Percentiles rank a stretch among this genome's conserved stretches.
Evolutionary conservation across 2,329 filamentous ascomycete species (phyloP).

Genomic region (Nemania abortiva): DNA sequence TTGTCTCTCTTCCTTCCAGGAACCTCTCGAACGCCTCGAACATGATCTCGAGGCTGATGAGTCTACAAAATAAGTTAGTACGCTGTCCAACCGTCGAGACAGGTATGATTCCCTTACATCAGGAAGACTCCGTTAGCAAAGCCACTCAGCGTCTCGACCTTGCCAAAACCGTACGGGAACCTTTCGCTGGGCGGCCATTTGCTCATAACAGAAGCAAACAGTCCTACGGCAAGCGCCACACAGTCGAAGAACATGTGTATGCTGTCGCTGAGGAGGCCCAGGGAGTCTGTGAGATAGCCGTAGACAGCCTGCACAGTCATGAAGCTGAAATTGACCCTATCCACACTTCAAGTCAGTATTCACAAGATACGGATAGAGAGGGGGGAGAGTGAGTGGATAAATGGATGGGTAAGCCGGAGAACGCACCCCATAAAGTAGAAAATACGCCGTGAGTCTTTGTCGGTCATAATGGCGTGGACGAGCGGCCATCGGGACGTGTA

Average conservation of each 20-base stretch:
- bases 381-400: no score
- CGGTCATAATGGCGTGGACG: constrained; percentile 84
- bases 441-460: constrained; percentile 93
- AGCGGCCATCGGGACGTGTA: constrained; percentile 79
- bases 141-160: constrained; percentile 94
- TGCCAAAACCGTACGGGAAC: constrained; percentile 96
- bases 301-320: constrained; percentile 70
- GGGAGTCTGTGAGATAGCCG: constrained; percentile 79
- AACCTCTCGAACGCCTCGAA: constrained; percentile 93
- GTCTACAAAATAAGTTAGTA: constrained; percentile 60
- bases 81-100: neutral
- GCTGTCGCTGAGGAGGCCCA: constrained; percentile 42
- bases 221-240: constrained; percentile 87
- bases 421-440: constrained; percentile 92
- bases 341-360: constrained; percentile 27
- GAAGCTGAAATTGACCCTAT: constrained; percentile 90
- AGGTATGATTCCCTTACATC: constrained; percentile 68
- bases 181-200: constrained; percentile 93
- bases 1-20: constrained; percentile 84
- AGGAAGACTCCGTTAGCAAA: constrained; percentile 97
- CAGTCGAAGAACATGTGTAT: constrained; percentile 82
- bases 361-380: constrained; percentile 14
- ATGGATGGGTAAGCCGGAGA: no score
- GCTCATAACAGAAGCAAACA: constrained; percentile 92
- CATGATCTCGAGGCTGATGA: constrained; percentile 95